Evolutionary conservation across 2,329 filamentous ascomycete species (phyloP), one percentile per base, ranked within the genome.

Genomic region (Diplodia seriata): DNA sequence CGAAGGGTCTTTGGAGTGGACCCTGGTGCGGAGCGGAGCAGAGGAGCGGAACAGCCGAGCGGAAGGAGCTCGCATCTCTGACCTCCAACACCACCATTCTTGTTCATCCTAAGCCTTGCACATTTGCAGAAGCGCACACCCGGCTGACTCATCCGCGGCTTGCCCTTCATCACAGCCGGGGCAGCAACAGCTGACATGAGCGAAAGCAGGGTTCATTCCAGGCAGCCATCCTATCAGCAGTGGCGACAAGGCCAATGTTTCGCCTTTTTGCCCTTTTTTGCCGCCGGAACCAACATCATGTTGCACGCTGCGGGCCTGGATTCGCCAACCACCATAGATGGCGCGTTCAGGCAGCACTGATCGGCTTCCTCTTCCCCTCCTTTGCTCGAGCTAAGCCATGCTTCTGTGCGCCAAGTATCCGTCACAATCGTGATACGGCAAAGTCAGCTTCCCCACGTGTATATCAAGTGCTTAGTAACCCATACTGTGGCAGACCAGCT

Each of bases 181-280:
- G 9, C 29, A 33, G 29, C 51, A 55, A 14, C 26, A 14, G 29
- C 29, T 36, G 18, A 36, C n/a, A 55, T 29, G 26, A 33, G 29
- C 14, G 15, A 12, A 55, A 55, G 12, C 51, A 55, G 51, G 51
- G 36, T 55, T 33, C 18, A 2, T 12, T 33, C 29, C 23, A 55
- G 29, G 51, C 51, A 55, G 51, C 51, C 29, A 4, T 31, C 26
- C 18, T 15, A 31, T n/a, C 29, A n/a, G 15, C 36, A 9, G 26
- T 18, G 29, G 51, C 26, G 31, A 31, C 29, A 36, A 36, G 51
- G 51, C 51, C 8, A 33, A 55, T 6, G 15, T 18, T 54, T 54
- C 29, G 50, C 50, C 50, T 29, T 36, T 55, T 55, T 55, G 51
- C 51, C 51, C 18, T 29, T 55, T 55, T 5, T 26, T 51, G 49